Conservation (phyloP, 768 basidiomycete genomes). For the Collybia nuda region DNA sequence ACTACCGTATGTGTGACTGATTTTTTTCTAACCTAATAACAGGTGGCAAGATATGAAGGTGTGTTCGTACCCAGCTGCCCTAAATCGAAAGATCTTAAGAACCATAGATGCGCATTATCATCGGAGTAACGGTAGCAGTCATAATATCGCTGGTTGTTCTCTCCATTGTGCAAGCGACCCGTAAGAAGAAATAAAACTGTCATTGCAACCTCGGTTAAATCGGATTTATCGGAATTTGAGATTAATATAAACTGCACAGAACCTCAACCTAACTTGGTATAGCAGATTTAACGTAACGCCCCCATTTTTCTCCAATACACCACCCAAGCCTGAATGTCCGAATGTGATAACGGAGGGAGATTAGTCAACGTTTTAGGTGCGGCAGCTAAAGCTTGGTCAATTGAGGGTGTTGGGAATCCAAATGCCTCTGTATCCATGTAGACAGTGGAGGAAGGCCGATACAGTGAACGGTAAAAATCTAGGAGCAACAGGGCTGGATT, state of each 20-base stretch:
- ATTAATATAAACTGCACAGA: too few species aligned
- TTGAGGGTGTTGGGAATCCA: neutral
- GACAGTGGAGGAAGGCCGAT: neutral
- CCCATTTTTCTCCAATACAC: neutral
- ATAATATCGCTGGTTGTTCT: conserved; percentile 94
- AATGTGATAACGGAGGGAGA: neutral
- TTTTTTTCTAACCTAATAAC: neutral
- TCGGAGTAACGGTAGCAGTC: conserved; percentile 81
- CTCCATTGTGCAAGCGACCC: conserved; percentile 77
- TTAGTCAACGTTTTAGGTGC: neutral
- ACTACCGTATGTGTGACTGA: neutral
- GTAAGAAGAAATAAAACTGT: neutral
- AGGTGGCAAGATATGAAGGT: conserved; percentile 99
- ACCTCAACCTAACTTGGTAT: too few species aligned
- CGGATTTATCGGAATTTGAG: too few species aligned
- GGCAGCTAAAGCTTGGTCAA: neutral
- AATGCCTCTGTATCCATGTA: neutral
- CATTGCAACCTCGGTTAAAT: too few species aligned
- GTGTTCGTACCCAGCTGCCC: conserved; percentile 5
- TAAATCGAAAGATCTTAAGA: conserved; percentile 2
- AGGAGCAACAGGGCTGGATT: conserved; percentile 9
- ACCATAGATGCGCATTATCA: conserved; percentile 90
- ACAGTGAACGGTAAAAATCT: conserved; percentile 8
- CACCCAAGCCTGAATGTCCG: neutral
- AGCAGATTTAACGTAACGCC: too few species aligned